Evolutionary conservation across 78 protist species (phyloP).

Genomic region (Dictyostelium brefeldianum): DNA sequence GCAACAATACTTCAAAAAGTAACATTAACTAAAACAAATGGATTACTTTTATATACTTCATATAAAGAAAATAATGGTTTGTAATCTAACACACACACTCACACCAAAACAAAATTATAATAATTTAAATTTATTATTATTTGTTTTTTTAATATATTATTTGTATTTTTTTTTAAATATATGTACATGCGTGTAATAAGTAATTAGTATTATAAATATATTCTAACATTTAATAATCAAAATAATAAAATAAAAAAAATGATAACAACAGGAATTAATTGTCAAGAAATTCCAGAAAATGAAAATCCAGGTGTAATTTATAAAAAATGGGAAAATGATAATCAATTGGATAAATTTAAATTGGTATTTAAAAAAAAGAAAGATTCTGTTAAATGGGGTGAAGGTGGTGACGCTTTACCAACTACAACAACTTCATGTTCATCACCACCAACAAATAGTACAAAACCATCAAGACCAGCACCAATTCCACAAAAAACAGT

Average conservation of each 20-base stretch:
- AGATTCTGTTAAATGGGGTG: conserved; percentile 37
- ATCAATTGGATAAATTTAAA: background rate
- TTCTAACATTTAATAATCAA: background rate
- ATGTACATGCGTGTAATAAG: no score
- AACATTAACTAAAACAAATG: conserved; percentile 31
- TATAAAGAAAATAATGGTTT: conserved; percentile 37
- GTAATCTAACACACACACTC: background rate
- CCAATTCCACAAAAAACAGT: conserved; percentile 10
- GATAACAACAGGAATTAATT: background rate
- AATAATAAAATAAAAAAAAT: background rate
- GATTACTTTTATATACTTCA: conserved; percentile 17
- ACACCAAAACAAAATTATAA: background rate
- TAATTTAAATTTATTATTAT: background rate
- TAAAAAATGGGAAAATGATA: conserved; percentile 58
- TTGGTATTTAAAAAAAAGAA: conserved; percentile 60
- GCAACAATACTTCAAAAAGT: conserved; percentile 25
- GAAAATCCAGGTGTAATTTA: conserved; percentile 56
- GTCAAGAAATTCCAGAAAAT: conserved; percentile 34
- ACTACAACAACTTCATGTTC: background rate
- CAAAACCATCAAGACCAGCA: conserved; percentile 46
- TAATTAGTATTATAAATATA: background rate
- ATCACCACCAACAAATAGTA: background rate
- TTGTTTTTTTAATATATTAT: background rate
- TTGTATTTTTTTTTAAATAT: background rate
- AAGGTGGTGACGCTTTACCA: background rate